Evolutionary conservation across 306 rosid species (phyloP).

Genomic region (Malus sylvestris): DNA sequence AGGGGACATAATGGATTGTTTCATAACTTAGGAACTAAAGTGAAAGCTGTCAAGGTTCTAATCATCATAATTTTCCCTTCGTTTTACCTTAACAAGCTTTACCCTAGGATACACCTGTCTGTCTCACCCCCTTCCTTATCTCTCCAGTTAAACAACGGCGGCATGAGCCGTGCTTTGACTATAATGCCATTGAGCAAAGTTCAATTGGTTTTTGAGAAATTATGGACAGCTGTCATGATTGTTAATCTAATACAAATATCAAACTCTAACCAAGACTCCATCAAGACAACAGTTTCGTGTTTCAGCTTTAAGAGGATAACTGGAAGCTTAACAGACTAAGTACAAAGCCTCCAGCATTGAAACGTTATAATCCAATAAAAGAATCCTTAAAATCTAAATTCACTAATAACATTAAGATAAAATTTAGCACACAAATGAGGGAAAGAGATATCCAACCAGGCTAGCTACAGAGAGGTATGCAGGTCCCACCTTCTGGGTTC

Average conservation of each 20-base stretch:
- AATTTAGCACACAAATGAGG: slow-evolving; percentile 12
- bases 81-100: background rate
- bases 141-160: background rate
- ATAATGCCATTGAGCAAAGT: background rate
- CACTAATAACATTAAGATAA: slow-evolving; percentile 15
- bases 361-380: background rate
- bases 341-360: background rate
- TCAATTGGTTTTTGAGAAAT: background rate
- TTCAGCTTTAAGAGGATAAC: background rate
- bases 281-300: background rate
- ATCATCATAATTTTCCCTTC: background rate
- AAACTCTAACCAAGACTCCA: background rate
- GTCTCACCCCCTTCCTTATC: background rate
- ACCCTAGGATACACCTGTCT: background rate
- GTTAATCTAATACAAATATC: background rate
- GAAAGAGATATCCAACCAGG: slow-evolving; percentile 10
- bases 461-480: slow-evolving; percentile 55
- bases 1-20: background rate
- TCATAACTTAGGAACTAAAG: background rate
- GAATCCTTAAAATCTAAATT: slow-evolving; percentile 20
- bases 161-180: background rate
- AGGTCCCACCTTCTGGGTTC: slow-evolving; percentile 51
- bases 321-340: background rate
- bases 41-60: background rate
- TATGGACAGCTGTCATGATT: background rate